Evolutionary conservation across 78 protist species (phyloP).

Genomic region (Salpingoeca rosetta): DNA sequence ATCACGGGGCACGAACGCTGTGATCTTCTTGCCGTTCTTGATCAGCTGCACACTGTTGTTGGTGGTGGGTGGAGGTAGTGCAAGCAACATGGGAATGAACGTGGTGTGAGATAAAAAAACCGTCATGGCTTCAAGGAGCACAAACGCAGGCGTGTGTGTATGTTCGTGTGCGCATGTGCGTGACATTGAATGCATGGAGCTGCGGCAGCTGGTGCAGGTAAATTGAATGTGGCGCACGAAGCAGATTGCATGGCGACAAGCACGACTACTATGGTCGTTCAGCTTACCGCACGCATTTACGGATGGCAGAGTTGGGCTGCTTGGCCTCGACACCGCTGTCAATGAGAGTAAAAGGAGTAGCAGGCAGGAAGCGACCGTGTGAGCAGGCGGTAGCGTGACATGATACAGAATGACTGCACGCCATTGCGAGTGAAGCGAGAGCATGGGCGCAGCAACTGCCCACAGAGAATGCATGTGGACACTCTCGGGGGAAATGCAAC

Average conservation of each 20-base stretch:
- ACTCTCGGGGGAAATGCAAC: too few species aligned
- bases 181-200: too few species aligned
- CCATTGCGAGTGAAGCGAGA: not conserved
- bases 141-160: too few species aligned
- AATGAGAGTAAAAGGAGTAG: not conserved
- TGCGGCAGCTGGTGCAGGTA: too few species aligned
- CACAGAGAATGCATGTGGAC: not conserved
- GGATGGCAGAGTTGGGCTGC: constrained; percentile 99
- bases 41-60: constrained; percentile 91
- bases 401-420: not conserved
- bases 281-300: constrained; percentile 90
- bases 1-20: constrained; percentile 99
- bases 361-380: not conserved
- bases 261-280: too few species aligned
- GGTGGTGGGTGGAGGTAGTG: too few species aligned
- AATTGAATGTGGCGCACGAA: too few species aligned
- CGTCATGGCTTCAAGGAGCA: too few species aligned
- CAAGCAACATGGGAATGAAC: too few species aligned
- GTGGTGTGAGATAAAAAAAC: too few species aligned
- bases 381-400: not conserved
- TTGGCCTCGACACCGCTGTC: constrained; percentile 97
- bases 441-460: not conserved
- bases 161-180: too few species aligned
- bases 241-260: too few species aligned
- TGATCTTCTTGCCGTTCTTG: constrained; percentile 99